Evolutionary conservation across 257 asterid genomes (phyloP), one percentile per base, ranked within the genome.

Genomic region (Capsicum chinense): DNA sequence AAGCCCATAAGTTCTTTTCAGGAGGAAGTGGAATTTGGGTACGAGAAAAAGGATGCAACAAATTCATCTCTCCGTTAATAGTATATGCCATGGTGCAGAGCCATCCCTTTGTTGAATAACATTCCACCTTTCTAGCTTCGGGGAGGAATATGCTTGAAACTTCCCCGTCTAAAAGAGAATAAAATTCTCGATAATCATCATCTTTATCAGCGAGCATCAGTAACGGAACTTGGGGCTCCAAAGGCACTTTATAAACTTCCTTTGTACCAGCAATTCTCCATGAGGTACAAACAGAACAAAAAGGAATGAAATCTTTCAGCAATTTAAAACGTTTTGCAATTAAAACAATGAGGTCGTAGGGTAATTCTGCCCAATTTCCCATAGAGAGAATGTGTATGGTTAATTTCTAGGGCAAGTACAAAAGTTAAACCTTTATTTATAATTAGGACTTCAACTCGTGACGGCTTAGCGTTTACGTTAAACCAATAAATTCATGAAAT

Each of bases 1-100:
- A 37, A 7, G 52, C 13, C 12, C 17, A 33, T 66, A 66, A 13
- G 19, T 33, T 7, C 0, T 39, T 15, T 39, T 15, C 7, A 0
- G 76, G 52, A 7, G 76, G 76, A 37, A 68, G 76, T 39, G 9
- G 74, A 37, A 68, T 68, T 37, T 37, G 6, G 26, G 12, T 37
- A 15, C 50, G 54, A 19, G 76, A 68, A 5, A 68, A 68, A 68
- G 76, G 76, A 15, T 68, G 76, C 54, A 68, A 68, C 76, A 68
- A 68, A 52, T 39, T 68, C 76, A 68, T 68, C 54, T 39, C 26
- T 37, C 76, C 4, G 7, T 1, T 11, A 26, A 10, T 33, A 64
- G 26, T 68, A 35, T 68, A 37, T 0, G 54, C 19, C 0, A 68
- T 9, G 13, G 76, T 68, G 54, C 19, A 68, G 11, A 68, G 3